Base-by-base conservation (phyloP, 441 rosid genomes). In the Populus hybrid region DNA sequence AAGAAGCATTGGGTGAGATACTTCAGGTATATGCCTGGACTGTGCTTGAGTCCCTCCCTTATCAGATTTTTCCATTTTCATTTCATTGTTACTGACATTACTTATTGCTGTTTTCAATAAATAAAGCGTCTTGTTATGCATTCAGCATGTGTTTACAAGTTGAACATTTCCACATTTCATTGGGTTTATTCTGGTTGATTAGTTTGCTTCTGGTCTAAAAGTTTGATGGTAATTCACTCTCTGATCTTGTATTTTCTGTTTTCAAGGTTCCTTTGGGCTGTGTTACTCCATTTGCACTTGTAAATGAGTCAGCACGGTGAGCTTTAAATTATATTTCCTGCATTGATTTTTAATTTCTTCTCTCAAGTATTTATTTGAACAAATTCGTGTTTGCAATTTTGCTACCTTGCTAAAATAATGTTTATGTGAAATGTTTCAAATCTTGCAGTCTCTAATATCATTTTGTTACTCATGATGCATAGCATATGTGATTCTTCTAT, bases 281-380 rank as follows among this genome's bases (percentile, higher is more conserved):
- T 82, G 97, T 92, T 73, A 92, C 97, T 18, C 99, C 98, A 56
- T 93, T 93, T 84, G 94, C 95, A 20, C 68, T 93, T 33, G 75
- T 88, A 61, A 92, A 92, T 82, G 93, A 93, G 83, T 89, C 98
- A 14, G 91, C 99, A 80, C 75, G 96, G 99, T 95, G 89, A 70
- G 77, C 56, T 7, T 74, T 76, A 28, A 63, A 40, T 75, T 65
- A 76, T 71, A n/a, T 66, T 45, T 36, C 31, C 40, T 8, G 31
- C 69, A 63, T 66, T 68, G 35, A 35, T 33, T 53, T 31, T 65
- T 45, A 24, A 12, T 36, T 33, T 61, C 33, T 50, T 64, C 20
- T 26, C 8, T 56, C 6, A 6, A 76, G 61, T 63, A 23, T 71
- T 75, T 76, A 74, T 66, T 35, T 61, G 29, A 66, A n/a, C 23